Conservation (phyloP, 1,284 basidiomycete genomes). For the Ustilago sp. region DNA sequence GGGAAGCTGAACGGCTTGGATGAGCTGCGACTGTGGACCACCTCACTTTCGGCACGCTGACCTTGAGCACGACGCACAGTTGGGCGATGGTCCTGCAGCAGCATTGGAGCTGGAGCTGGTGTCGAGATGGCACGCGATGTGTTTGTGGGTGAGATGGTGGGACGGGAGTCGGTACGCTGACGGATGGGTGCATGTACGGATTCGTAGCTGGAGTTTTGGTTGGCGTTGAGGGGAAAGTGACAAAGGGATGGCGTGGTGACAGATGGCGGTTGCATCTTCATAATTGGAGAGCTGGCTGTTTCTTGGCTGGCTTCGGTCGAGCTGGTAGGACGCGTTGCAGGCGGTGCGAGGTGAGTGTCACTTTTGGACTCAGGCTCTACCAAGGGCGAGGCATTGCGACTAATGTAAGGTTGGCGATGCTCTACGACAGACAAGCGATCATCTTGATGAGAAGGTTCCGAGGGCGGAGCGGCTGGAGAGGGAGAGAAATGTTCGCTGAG, state of each 20-base stretch:
- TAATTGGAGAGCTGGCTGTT: constrained; percentile 37
- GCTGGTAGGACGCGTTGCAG: constrained; percentile 15
- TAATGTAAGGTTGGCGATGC: constrained; percentile 11
- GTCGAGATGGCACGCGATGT: constrained; percentile 34
- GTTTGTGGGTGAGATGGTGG: constrained; percentile 34
- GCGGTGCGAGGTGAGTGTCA: background rate
- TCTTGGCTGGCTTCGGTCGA: constrained; percentile 24
- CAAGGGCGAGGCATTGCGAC: constrained; percentile 2
- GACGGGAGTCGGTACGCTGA: constrained; percentile 47
- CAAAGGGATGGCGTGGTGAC: constrained; percentile 33
- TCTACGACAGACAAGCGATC: constrained; percentile 13
- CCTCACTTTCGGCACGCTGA: constrained; percentile 49
- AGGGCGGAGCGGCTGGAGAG: constrained; percentile 4
- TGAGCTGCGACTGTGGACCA: constrained; percentile 29
- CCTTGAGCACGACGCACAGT: constrained; percentile 36
- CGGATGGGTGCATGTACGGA: constrained; percentile 26
- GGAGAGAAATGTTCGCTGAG: constrained; percentile 34
- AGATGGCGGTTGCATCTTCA: constrained; percentile 37
- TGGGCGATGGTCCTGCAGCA: constrained; percentile 34
- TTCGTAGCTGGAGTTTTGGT: constrained; percentile 30
- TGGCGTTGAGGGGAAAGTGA: constrained; percentile 37
- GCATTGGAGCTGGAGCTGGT: constrained; percentile 41
- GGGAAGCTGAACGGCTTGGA: constrained; percentile 42
- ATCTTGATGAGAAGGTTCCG: constrained; percentile 7
- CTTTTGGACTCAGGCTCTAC: background rate